Evolutionary conservation across 306 rosid genomes (phyloP).

Genomic region (Cucumis sativus): Cucumber_9930_V3 NC_026657.2:4126501-4127000

Average conservation of each 20-base stretch:
- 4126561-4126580: too few relatives aligned
- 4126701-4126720: neutral
- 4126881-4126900: constrained; percentile 8
- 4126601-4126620: too few relatives aligned
- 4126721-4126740: neutral
- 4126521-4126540: too few relatives aligned
- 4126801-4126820: neutral
- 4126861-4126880: constrained; percentile 4
- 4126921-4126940: neutral
- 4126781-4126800: neutral
- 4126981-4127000: too few relatives aligned
- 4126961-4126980: neutral
- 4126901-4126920: constrained; percentile 4
- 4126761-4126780: too few relatives aligned
- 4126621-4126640: too few relatives aligned
- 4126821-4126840: constrained; percentile 7
- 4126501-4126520: too few relatives aligned
- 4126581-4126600: too few relatives aligned
- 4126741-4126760: neutral
- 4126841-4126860: neutral
- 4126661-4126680: neutral
- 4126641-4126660: neutral
- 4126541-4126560: too few relatives aligned
- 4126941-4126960: neutral
- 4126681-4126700: neutral